A percentile compares a stretch with the other conserved stretches of the same genome.
phyloP scores from a whole-genome alignment of 768 basidiomycete species.

The Vararia minispora region DNA sequence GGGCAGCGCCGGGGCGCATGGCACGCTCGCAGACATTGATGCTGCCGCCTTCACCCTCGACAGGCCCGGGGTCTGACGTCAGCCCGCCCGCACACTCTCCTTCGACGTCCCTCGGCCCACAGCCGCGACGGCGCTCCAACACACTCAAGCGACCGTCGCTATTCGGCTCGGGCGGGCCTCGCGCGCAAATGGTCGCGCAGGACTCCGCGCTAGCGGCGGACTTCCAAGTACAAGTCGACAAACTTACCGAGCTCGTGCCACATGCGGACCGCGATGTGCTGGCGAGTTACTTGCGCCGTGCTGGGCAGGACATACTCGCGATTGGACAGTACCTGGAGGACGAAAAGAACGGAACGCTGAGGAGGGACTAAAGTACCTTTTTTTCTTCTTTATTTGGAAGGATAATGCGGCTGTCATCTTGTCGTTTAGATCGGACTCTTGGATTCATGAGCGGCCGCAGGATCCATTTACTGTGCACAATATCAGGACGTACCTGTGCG shows the following conservation, averaged over 20 bases:
- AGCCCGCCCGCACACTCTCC: conserved; percentile 16
- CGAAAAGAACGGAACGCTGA: conserved; percentile 61
- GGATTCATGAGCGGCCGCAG: no score
- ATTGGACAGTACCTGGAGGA: conserved; percentile 82
- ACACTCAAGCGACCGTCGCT: conserved; percentile 20
- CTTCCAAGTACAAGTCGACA: conserved; percentile 60
- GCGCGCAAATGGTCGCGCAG: neutral
- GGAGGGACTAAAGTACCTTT: conserved; percentile 18
- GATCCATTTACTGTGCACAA: no score
- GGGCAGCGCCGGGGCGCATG: conserved; percentile 49
- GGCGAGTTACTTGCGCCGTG: conserved; percentile 58
- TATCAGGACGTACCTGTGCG: no score
- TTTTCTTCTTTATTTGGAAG: conserved; percentile 7
- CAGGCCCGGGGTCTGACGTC: conserved; percentile 27
- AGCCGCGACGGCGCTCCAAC: conserved; percentile 13
- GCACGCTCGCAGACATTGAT: conserved; percentile 61
- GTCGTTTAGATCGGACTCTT: no score
- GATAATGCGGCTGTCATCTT: no score
- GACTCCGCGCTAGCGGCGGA: conserved; percentile 26
- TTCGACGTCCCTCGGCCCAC: no score
- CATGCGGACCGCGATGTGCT: conserved; percentile 59
- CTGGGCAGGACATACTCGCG: conserved; percentile 76
- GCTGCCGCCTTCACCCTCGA: conserved; percentile 23
- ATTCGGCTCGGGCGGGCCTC: conserved; percentile 16
- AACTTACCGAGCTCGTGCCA: conserved; percentile 58